Base-by-base conservation (phyloP, 228 moss, liverwort and hornwort genomes). In the Sphagnum fallax region DNA sequence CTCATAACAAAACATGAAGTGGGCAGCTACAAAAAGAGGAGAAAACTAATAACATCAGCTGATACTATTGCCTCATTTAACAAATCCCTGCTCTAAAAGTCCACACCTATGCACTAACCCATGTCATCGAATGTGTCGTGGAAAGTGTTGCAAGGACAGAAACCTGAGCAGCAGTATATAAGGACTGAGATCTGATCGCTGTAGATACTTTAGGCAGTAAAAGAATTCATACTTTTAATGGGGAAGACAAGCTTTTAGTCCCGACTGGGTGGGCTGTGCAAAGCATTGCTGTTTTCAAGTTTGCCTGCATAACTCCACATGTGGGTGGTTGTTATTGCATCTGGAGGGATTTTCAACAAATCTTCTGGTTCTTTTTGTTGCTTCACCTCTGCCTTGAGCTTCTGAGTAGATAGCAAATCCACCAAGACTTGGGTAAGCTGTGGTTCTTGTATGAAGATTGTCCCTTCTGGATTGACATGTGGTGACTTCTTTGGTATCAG, bases 191-290 rank as follows among this genome's bases (percentile, higher is more conserved):
- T 32, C 32, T 32, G 32, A 32, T 32, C 2, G 32, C 32, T 32
- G 32, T 32, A 32, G 32, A 32, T 32, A 32, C 32, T 32, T 32
- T 32, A 1, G 2, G 32, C 32, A 32, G 32, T 2, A 32, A 32
- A 32, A 32, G 32, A 32, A 32, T 32, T 32, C 32, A 32, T 32
- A 32, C 32, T 32, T 32, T 32, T 32, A 32, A 32, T 32, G 32
- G 32, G 32, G 32, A 32, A 32, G 32, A 32, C 3, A 2, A 32
- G 32, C 3, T 32, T 55, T 81, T 93, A 94, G 81, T 95, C 90
- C 61, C 94, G 94, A 63, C 94, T 91, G 53, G 92, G 94, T 60
- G 94, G 90, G 83, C 94, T 95, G 52, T 82, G 94, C 48, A 91
- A 84, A 13, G 89, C 84, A 60, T 94, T 90, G 62, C 91, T 91